These are phyloP conservation scores for Quercus alba DNA, from an alignment of 306 rosid genomes.

Conservation along the genomic window DNA sequence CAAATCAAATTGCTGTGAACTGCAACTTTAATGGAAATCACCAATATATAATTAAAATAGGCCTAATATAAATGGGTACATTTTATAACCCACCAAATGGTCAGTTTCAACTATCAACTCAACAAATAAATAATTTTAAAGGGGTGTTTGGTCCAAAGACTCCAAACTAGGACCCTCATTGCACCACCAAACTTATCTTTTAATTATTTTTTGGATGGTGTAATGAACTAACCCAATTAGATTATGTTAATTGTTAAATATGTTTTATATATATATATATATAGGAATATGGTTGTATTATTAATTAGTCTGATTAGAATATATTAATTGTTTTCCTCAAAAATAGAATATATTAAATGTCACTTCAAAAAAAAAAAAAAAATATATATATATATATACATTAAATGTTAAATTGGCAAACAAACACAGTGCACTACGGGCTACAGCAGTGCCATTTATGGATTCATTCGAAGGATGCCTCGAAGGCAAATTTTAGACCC, in stretches of 20 bases:
- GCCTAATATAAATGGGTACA: neutral
- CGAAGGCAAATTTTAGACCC: too few species aligned
- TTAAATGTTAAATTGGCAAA: too few species aligned
- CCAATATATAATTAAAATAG: neutral
- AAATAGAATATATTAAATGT: too few species aligned
- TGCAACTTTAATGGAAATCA: neutral
- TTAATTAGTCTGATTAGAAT: too few species aligned
- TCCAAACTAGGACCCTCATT: neutral
- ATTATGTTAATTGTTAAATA: neutral
- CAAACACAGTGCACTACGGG: too few species aligned
- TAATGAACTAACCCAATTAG: neutral
- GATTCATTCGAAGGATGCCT: too few species aligned
- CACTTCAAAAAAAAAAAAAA: too few species aligned
- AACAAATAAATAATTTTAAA: neutral
- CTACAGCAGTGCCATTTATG: too few species aligned
- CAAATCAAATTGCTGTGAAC: neutral
- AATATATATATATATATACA: too few species aligned
- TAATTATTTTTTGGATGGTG: neutral
- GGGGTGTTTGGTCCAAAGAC: neutral
- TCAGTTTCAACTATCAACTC: neutral
- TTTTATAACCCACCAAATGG: neutral
- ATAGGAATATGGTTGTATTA: too few species aligned
- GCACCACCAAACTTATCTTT: neutral
- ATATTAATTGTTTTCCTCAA: too few species aligned
- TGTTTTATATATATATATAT: neutral